These are phyloP conservation scores for Rhizopus stolonifer DNA, from an alignment of 371 early-diverging fungal species.

Conservation along the genomic window DNA sequence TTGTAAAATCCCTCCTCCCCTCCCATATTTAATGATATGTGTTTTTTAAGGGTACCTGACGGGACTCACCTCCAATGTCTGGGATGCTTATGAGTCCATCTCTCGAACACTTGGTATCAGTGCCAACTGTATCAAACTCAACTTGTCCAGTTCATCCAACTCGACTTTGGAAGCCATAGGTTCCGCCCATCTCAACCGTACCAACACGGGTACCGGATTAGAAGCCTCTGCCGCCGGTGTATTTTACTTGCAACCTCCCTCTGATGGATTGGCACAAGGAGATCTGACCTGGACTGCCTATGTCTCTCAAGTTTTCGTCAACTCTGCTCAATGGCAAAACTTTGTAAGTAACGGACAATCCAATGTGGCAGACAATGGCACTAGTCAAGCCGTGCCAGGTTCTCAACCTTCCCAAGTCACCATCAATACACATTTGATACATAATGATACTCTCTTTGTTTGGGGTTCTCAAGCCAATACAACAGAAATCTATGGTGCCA, in stretches of 20 bases:
- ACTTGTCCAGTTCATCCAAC: constrained; percentile 7
- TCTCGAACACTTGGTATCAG: constrained; percentile 9
- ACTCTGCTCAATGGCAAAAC: constrained; percentile 17
- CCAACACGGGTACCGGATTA: constrained; percentile 1
- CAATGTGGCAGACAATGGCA: not conserved
- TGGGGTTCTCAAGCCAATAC: constrained; percentile 14
- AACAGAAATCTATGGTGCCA: constrained; percentile 16
- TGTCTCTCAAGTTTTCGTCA: constrained; percentile 23
- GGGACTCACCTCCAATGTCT: constrained; percentile 18
- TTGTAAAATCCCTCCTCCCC: no score
- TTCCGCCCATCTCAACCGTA: constrained; percentile 13
- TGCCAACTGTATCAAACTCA: constrained; percentile 17
- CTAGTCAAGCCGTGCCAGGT: constrained; percentile 13
- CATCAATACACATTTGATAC: constrained; percentile 17
- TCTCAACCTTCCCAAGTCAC: constrained; percentile 10
- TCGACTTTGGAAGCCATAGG: constrained; percentile 14
- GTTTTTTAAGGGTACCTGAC: constrained; percentile 25
- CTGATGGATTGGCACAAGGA: not conserved
- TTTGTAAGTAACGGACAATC: constrained; percentile 12
- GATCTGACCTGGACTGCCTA: constrained; percentile 17
- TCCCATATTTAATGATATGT: no score
- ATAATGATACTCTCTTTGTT: constrained; percentile 21
- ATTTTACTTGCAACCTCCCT: constrained; percentile 9
- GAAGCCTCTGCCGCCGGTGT: constrained; percentile 19
- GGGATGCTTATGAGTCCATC: constrained; percentile 6